Base-by-base conservation (phyloP, 2,329 filamentous ascomycete genomes). In the Cryphonectria naterciae region DNA sequence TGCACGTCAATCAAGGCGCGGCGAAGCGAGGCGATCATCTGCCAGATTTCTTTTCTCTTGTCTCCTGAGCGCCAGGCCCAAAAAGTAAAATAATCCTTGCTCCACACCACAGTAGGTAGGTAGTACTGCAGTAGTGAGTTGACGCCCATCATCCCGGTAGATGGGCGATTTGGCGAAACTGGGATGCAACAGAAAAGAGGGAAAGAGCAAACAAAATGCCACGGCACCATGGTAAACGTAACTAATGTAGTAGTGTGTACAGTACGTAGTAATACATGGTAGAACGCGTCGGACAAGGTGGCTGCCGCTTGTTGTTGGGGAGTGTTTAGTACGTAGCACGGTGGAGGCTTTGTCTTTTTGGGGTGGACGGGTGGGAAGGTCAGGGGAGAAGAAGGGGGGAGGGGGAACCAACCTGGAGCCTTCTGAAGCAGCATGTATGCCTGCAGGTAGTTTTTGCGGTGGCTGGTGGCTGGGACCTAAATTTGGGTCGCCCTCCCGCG, bases 1-100 rank as follows among this genome's bases (percentile, higher is more conserved):
- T 65, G 63, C 63, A 65, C 63, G 63, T 65, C 63, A 65, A 37
- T 35, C n/a, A 49, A 35, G 63, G 41, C 28, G 41, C 5, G 17
- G 43, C 41, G 63, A 52, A 49, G 63, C 61, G 61, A 64, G 39
- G 37, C 63, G 63, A 65, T 65, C 63, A 52, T 65, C 41, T 65
- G 43, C 62, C 41, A 52, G 61, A 64, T 64, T 64, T 8, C 15
- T 43, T 37, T n/a, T 39, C 2, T 5, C 13, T 17, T 32, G 25
- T 19, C 1, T 39, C 37, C 13, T 28, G 54, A 32, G 25, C 2
- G 15, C 25, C 37, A 25, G 25, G 2, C 52, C 52, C 6, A 32
- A 4, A 28, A 32, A 32, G 32, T 32, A 32, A 32, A 32, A 32
- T 32, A 32, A 56, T n/a, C 25, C 17, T 6, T 56, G 52, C n/a